Evolutionary conservation across 805 yeast genomes (phyloP).

Genomic region (Saccharomyces paradoxus): DNA sequence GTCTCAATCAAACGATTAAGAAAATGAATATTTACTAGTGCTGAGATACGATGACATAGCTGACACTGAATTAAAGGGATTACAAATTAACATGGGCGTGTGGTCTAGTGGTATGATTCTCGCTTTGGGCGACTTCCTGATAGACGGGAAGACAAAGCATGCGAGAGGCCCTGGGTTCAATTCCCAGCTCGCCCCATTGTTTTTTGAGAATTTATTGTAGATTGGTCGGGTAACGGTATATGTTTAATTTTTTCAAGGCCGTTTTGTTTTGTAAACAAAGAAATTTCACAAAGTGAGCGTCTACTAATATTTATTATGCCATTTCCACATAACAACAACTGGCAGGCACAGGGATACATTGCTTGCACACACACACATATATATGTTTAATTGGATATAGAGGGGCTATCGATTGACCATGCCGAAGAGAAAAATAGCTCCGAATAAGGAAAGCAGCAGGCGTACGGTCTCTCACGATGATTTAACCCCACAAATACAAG

Average conservation of each 20-base stretch:
- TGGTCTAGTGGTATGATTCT: constrained; percentile 36
- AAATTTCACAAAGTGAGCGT: background rate
- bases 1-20: no score
- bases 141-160: constrained; percentile 11
- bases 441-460: background rate
- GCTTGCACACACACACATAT: background rate
- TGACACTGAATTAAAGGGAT: no score
- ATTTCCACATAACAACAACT: background rate
- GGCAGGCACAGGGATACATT: background rate
- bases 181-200: constrained; percentile 36
- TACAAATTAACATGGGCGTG: constrained; percentile 30
- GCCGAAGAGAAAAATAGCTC: background rate
- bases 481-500: constrained; percentile 18
- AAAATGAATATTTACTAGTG: no score
- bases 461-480: background rate
- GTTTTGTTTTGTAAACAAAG: background rate
- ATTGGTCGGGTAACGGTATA: background rate
- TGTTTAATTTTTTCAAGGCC: background rate
- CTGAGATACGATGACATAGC: no score
- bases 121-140: constrained; percentile 27
- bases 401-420: background rate
- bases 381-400: background rate
- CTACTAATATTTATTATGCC: background rate
- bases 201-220: background rate
- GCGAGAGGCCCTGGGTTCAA: constrained; percentile 53